phyloP scores from a whole-genome alignment of 495 filamentous ascomycete genomes.

The Aspergillus ellipticus region DNA sequence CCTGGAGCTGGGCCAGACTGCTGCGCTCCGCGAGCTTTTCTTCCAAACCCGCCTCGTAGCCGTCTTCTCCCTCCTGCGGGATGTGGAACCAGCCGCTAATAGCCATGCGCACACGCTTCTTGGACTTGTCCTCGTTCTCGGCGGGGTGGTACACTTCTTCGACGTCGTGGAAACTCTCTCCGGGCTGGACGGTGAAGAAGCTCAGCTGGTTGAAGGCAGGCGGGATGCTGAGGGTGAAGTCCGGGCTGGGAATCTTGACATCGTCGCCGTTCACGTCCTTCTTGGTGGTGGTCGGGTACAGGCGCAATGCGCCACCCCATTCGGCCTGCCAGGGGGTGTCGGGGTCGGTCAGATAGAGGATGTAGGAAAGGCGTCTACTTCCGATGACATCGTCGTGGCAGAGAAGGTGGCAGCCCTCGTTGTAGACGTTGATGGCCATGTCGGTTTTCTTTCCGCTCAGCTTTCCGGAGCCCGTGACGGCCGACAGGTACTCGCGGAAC shows the following conservation, averaged over 20 bases:
- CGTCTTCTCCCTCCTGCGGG: slow-evolving; percentile 92
- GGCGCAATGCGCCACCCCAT: slow-evolving; percentile 89
- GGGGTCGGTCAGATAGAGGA: slow-evolving; percentile 92
- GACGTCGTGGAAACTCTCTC: slow-evolving; percentile 97
- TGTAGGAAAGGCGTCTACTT: slow-evolving; percentile 88
- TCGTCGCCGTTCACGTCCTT: slow-evolving; percentile 62
- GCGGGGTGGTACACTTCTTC: slow-evolving; percentile 86
- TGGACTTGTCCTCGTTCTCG: slow-evolving; percentile 58
- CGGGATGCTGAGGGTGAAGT: slow-evolving; percentile 73
- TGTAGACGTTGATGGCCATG: slow-evolving; percentile 99
- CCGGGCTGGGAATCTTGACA: slow-evolving; percentile 70
- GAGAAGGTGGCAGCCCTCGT: slow-evolving; percentile 88
- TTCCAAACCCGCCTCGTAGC: slow-evolving; percentile 83
- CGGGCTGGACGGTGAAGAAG: slow-evolving; percentile 97
- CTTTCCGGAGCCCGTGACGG: slow-evolving; percentile 77
- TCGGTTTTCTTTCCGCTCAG: slow-evolving; percentile 94
- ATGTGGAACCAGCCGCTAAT: slow-evolving; percentile 99
- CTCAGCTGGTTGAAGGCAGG: slow-evolving; percentile 96
- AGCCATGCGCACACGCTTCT: slow-evolving; percentile 83
- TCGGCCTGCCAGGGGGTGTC: slow-evolving; percentile 85
- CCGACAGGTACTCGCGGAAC: slow-evolving; percentile 84
- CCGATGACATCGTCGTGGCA: slow-evolving; percentile 99
- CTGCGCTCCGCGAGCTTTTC: slow-evolving; percentile 82
- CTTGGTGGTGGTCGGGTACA: slow-evolving; percentile 75
- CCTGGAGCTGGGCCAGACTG: slow-evolving; percentile 84